Base-by-base conservation (phyloP, 2,329 filamentous ascomycete genomes). In the Lomentospora prolificans region DNA sequence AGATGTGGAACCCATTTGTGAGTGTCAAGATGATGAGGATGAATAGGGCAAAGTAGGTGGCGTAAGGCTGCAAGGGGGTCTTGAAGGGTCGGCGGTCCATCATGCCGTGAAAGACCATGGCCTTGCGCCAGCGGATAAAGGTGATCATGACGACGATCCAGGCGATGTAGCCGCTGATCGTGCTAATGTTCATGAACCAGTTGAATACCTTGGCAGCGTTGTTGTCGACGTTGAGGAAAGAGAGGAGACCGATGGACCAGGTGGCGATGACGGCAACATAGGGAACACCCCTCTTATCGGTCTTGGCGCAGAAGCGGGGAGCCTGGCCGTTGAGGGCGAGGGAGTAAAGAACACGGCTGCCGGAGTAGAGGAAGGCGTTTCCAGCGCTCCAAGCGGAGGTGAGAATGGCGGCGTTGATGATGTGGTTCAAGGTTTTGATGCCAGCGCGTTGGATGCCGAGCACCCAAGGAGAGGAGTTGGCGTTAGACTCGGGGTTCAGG, bases 1-100 rank as follows among this genome's bases (percentile, higher is more conserved):
- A 91, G 12, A 86, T 79, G 33, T 84, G 79, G 69, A 90, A 92
- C 1, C 87, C 88, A 62, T 89, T 89, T 61, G 88, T 84, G 3
- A 91, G 69, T 1, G 78, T 80, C n/a, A 91, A 73, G 25, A 89
- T 69, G 3, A 68, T 65, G 55, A 89, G 77, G 24, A 82, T 64
- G 14, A 78, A 65, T 1, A 89, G 75, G 8, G 78, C 75, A 55
- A 79, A 69, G 63, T 77, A 89, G 0, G 85, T 79, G 2, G 81
- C 81, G 64, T 85, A 90, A 0, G 87, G 81, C 65, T 83, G 79
- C 10, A 75, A 65, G 0, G 70, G 69, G 0, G 79, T 78, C 53
- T 64, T 70, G 71, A 77, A 84, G 0, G 81, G 80, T 3, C 81
- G 69, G 1, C 66, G 67, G 22, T 75, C 63, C 31, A 78, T 61